Base-by-base conservation (phyloP, 768 basidiomycete species). In the Leccinum subtestaceum region DNA sequence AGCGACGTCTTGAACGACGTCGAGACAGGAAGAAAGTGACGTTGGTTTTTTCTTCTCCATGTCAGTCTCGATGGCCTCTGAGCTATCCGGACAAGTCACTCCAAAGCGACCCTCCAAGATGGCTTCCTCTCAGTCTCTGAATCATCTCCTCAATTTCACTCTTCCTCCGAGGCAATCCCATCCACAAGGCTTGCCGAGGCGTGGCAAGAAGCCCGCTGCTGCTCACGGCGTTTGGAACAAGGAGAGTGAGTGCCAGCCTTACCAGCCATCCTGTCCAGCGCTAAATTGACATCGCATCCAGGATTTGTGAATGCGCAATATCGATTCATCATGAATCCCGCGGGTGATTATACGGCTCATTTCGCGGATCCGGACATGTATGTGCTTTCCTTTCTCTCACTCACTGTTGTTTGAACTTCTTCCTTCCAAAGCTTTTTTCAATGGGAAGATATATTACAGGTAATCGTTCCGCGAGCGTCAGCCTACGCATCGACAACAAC, bases 321-420 rank as follows among this genome's bases (percentile, higher is more conserved):
- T 76, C 84, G 94, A 59, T 98, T 98, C 73, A 84, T 98, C 45
- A 88, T 98, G 88, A 92, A 93, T 67, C 96, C 96, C 2, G 85
- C 80, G 43, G 91, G 92, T n/a, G 82, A 86, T 64, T 95, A 97
- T 70, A 93, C 95, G 17, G 95, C 91, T 6, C 95, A 97, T 73
- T 95, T 98, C 70, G 94, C 93, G 45, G 95, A 98, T 73, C 94
- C 97, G 34, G 97, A 99, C 74, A 95, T 98, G 90, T 91, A 73
- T 68, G 91, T 79, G 61, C 48, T 60, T 49, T 55, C 7, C 8
- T 10, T 47, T 19, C n/a, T 51, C 11, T 46, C 21, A n/a, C 25
- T n/a, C 27, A 6, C 25, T 21, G 46, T 48, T 47, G 38, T 57
- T 57, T 56, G 55, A 47, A 60, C 9, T 19, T 7, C 47, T 2